A percentile compares a stretch with the other conserved stretches of the same genome.
These are phyloP conservation scores for Penicillium cosmopolitanum DNA, from an alignment of 495 filamentous ascomycete species.

Conservation along the genomic window DNA sequence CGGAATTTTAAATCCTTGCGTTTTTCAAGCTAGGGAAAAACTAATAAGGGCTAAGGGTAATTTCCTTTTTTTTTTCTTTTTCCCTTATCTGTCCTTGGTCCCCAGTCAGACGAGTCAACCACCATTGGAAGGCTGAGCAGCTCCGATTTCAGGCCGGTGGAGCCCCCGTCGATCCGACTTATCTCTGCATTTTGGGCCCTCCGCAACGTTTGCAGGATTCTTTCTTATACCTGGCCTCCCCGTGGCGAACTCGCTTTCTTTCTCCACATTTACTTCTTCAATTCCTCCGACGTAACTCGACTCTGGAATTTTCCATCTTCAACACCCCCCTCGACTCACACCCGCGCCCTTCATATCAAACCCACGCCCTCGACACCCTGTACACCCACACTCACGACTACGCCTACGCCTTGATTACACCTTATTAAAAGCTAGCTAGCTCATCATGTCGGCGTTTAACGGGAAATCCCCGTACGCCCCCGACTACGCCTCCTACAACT, in stretches of 20 bases:
- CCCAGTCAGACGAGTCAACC: constrained; percentile 15
- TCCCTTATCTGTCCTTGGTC: constrained; percentile 12
- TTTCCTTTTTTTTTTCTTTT: constrained; percentile 13
- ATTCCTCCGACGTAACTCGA: neutral
- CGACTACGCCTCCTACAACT: constrained; percentile 71
- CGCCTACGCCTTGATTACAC: neutral
- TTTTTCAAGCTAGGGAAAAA: neutral
- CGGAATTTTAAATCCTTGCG: constrained; percentile 1
- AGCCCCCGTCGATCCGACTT: constrained; percentile 29
- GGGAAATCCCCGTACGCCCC: constrained; percentile 41
- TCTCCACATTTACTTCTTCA: constrained; percentile 27
- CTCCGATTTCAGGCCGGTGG: constrained; percentile 29
- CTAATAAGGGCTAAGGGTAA: neutral
- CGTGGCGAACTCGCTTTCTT: constrained; percentile 30
- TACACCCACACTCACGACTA: neutral
- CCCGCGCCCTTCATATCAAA: no score
- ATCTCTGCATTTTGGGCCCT: constrained; percentile 22
- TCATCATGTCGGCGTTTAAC: constrained; percentile 30
- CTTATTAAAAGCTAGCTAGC: constrained; percentile 6
- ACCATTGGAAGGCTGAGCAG: constrained; percentile 13
- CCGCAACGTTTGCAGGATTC: constrained; percentile 24
- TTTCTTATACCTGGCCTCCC: constrained; percentile 32
- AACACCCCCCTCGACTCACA: no score
- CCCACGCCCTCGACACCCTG: constrained; percentile 1
- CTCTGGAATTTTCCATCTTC: neutral